Base-by-base conservation (phyloP, 2,329 filamentous ascomycete species). In the Rugonectria rugulosa region DNA sequence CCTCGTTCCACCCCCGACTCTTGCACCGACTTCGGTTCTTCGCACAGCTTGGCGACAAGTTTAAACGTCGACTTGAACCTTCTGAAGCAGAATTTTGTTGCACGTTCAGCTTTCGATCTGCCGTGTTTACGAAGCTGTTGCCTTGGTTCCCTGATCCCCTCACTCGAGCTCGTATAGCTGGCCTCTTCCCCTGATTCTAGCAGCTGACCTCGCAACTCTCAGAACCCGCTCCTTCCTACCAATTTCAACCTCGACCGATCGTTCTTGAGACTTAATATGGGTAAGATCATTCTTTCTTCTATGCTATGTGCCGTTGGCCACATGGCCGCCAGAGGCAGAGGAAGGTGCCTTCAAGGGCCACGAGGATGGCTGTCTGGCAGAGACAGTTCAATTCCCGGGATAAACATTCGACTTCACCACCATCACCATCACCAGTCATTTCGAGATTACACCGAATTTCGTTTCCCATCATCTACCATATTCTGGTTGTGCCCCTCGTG, bases 401-500 rank as follows among this genome's bases (percentile, higher is more conserved):
- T 46, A 10, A 44, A 49, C 40, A 47, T 53, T 48, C n/a, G 51
- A 52, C 34, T 19, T 17, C 34, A 26, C 42, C 55, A 66, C 59
- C 62, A 52, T 57, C 57, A 41, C 53, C 66, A 51, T 52, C 64
- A 53, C 64, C 65, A 58, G 65, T 65, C 59, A 46, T 55, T 61
- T 63, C 69, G 59, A 73, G 71, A 73, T 58, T 61, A 57, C 65
- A 61, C 67, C 65, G 64, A 66, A 69, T 70, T 74, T 71, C 73
- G 72, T 75, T 77, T 63, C 51, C 57, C 65, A 65, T 65, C 71
- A 79, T 80, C 70, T 80, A 79, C 73, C 64, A 66, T 75, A 78
- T 79, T 71, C 79, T 79, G 74, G 77, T 71, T 74, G 65, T 66
- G 65, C 64, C 59, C 47, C 21, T 24, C 69, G 73, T 72, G 74